Evolutionary conservation across 176 grass and related monocot genomes (phyloP).

Genomic region (Puccinellia tenuiflora): DNA sequence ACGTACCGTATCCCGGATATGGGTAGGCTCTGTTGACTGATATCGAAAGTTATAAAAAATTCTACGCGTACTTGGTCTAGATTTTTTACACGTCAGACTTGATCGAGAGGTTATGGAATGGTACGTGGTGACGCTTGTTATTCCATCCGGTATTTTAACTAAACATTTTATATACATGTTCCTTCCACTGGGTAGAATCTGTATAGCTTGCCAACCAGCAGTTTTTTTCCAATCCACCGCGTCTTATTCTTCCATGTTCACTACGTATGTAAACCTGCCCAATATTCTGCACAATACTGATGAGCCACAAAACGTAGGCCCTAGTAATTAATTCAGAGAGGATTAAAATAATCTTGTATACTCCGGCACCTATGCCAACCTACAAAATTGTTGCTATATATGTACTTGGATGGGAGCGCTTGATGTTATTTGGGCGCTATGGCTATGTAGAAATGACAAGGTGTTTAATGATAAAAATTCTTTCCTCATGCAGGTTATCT

Average conservation of each 20-base stretch:
- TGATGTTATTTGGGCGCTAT: no score
- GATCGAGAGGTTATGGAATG: neutral
- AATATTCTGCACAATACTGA: neutral
- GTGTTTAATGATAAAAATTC: no score
- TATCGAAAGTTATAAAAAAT: conserved; percentile 20
- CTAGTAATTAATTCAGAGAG: neutral
- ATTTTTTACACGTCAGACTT: neutral
- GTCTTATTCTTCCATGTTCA: neutral
- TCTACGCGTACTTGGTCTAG: neutral
- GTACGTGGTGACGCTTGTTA: conserved; percentile 12
- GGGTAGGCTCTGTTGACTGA: conserved; percentile 26
- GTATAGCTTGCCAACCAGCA: no score
- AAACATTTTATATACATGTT: neutral
- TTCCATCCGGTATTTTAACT: conserved; percentile 21
- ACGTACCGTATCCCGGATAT: neutral
- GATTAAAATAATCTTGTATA: neutral
- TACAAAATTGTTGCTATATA: no score
- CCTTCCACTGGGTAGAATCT: conserved; percentile 3
- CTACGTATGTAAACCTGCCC: neutral
- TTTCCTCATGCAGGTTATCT: no score
- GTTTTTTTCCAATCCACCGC: no score
- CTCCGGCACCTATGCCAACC: no score
- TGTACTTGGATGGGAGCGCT: no score
- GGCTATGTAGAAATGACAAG: no score
- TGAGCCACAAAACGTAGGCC: neutral